A percentile compares a stretch with the other conserved stretches of the same genome.
Conservation (phyloP, 2,329 filamentous ascomycete genomes). For the Stagonosporopsis chrysanthemi region DNA sequence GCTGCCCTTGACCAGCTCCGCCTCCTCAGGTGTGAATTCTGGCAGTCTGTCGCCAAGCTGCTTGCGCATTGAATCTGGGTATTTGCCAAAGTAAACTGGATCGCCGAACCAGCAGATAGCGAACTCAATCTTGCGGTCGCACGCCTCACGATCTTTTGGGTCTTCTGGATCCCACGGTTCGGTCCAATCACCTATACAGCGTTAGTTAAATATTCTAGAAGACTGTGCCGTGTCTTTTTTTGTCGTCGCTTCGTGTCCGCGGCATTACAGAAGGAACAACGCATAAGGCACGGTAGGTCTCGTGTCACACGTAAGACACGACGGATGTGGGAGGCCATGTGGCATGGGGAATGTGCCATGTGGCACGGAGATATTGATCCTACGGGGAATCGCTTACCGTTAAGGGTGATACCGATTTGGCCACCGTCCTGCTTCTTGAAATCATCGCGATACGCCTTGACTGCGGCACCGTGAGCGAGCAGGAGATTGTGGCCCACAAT, state of each 20-base stretch:
- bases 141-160: conserved; percentile 76
- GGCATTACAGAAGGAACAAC: conserved; percentile 4
- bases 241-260: conserved; percentile 4
- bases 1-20: conserved; percentile 77
- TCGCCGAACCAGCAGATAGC: conserved; percentile 89
- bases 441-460: conserved; percentile 82
- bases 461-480: conserved; percentile 79
- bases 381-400: conserved; percentile 62
- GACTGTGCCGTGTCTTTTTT: conserved; percentile 2
- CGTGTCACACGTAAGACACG: background rate
- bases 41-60: conserved; percentile 83
- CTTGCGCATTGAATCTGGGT: conserved; percentile 81
- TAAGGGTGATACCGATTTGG: conserved; percentile 86
- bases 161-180: conserved; percentile 85
- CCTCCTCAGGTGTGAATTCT: conserved; percentile 74
- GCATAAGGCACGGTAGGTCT: conserved; percentile 1
- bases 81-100: conserved; percentile 83
- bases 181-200: conserved; percentile 70
- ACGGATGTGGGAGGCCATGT: conserved; percentile 6
- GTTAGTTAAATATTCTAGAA: conserved; percentile 7
- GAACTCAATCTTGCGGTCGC: conserved; percentile 84
- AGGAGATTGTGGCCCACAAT: conserved; percentile 81
- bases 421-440: conserved; percentile 77
- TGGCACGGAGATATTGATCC: conserved; percentile 20
- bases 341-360: conserved; percentile 2